Evolutionary conservation across 225 moss, liverwort and hornwort species (phyloP).

Genomic region (Lunularia cruciata): DNA sequence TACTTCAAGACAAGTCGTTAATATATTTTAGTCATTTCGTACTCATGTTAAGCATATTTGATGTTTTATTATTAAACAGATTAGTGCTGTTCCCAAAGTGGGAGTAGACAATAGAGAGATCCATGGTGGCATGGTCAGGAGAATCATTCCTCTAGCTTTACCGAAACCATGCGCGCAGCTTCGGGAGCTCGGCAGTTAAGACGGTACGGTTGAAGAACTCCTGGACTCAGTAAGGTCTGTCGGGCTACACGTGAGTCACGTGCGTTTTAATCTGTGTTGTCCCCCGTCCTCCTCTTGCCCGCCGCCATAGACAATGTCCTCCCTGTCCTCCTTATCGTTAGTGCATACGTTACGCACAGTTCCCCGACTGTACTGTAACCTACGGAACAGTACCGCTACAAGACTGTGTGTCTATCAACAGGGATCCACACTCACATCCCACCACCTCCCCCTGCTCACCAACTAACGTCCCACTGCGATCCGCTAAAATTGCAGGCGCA

Average conservation of each 20-base stretch:
- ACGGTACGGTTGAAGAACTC: too few species aligned
- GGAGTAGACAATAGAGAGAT: too few species aligned
- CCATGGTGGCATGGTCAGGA: too few species aligned
- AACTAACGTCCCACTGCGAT: constrained; percentile 6
- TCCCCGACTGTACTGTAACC: too few species aligned
- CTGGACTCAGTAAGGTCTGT: not conserved
- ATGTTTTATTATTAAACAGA: too few species aligned
- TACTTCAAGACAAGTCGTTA: too few species aligned
- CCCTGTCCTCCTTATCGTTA: not conserved
- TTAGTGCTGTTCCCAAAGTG: too few species aligned
- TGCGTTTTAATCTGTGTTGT: not conserved
- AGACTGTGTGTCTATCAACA: not conserved
- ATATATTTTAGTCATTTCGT: too few species aligned
- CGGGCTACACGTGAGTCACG: constrained; percentile 6
- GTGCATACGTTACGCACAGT: not conserved
- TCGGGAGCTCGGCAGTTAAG: not conserved
- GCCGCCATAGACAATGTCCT: not conserved
- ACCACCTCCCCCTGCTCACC: not conserved
- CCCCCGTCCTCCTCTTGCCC: not conserved
- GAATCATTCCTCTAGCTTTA: too few species aligned
- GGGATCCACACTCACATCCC: not conserved
- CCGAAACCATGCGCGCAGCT: too few species aligned
- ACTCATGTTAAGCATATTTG: too few species aligned
- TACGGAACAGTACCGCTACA: not conserved
- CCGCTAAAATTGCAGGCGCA: not conserved